Evolutionary conservation across 495 filamentous ascomycete genomes (phyloP), one percentile per base, ranked within the genome.

Genomic region (Lophium mytilinum): DNA sequence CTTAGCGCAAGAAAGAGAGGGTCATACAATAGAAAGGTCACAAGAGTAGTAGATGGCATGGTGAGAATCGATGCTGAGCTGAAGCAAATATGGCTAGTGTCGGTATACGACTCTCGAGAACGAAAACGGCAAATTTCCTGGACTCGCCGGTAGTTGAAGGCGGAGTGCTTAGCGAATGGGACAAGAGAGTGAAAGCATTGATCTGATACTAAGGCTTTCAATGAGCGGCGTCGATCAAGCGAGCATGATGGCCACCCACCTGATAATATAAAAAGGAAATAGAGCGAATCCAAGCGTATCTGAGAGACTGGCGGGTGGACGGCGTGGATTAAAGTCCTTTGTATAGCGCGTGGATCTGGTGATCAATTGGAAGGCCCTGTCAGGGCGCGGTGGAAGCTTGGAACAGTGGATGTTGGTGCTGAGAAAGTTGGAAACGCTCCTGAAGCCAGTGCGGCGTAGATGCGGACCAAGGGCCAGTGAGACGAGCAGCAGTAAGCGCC

Each of bases 21-120:
- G 30, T 60, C 66, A 30, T 68, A 68, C 66, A 71, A 73, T 8
- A 68, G 45, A 51, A 73, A 73, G 11, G 71, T 68, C 14, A 73
- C 53, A 18, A 73, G 68, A 0, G 71, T 67, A 10, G 70, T 71
- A 10, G 66, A 53, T 37, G 58, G 66, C 67, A 73, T 71, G 9
- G 35, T 53, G 41, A 47, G 19, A 40, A 15, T 48, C 9, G 14
- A 8, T 24, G 33, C 30, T 48, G 12, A 41, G 6, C 24, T 30
- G 24, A 30, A 30, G 24, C 24, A 30, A 30, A 30, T 30, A 6
- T 6, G 6, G 24, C 24, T 3, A 30, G 24, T 30, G 24, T 30
- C 6, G 24, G 24, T 30, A 30, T 30, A 6, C 6, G 24, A 30
- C 24, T 30, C 2, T 30, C 24, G 3, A 30, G 24, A 30, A 30